These are phyloP conservation scores for Scheffersomyces amazonensis DNA, from an alignment of 805 yeast genomes.

Conservation along the genomic window DNA sequence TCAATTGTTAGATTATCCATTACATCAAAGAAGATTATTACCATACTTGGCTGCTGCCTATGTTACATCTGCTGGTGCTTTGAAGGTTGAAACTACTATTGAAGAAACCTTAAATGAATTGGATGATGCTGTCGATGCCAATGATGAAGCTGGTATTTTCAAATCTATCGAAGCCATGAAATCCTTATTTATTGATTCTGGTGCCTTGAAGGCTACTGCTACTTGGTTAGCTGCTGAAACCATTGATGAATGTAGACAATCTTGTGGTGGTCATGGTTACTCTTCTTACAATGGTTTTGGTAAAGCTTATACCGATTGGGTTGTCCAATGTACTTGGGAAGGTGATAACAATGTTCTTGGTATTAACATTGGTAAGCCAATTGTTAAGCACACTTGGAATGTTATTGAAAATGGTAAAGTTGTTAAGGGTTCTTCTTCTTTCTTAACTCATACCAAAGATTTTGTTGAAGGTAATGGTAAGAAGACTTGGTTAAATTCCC, in stretches of 20 bases:
- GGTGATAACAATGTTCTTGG: constrained; percentile 91
- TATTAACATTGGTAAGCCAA: constrained; percentile 78
- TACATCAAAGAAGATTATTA: constrained; percentile 83
- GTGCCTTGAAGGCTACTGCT: constrained; percentile 82
- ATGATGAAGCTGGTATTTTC: constrained; percentile 43
- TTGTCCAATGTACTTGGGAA: constrained; percentile 98
- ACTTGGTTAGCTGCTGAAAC: constrained; percentile 82
- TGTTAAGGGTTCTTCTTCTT: constrained; percentile 32
- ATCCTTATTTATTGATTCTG: constrained; percentile 78
- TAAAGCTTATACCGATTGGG: constrained; percentile 87
- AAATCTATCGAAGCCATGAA: constrained; percentile 62
- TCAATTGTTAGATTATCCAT: constrained; percentile 80
- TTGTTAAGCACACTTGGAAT: constrained; percentile 48
- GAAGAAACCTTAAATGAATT: constrained; percentile 48
- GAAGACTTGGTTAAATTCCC: constrained; percentile 26
- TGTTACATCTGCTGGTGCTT: constrained; percentile 70
- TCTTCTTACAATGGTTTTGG: constrained; percentile 92
- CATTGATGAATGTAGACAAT: constrained; percentile 87
- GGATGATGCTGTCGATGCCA: constrained; percentile 50
- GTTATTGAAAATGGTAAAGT: constrained; percentile 37
- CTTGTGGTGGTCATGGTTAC: constrained; percentile 97
- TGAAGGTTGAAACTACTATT: constrained; percentile 55
- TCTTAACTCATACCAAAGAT: constrained; percentile 9
- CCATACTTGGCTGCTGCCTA: constrained; percentile 83
- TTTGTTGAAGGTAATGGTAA: constrained; percentile 12